Conservation (phyloP, 2,329 filamentous ascomycete species). For the Byssochlamys sp. region DNA sequence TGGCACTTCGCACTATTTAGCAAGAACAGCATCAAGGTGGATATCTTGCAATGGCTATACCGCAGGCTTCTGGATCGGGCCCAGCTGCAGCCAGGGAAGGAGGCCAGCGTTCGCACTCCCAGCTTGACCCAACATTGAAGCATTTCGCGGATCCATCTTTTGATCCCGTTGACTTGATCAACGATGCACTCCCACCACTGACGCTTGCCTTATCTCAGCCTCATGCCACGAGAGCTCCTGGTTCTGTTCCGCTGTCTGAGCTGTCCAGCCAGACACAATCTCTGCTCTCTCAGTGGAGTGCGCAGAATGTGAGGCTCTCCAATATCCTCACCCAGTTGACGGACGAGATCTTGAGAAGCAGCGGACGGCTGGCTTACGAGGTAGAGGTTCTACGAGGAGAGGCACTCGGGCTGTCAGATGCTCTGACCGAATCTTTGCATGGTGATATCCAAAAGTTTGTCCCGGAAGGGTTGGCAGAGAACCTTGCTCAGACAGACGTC, state of each 20-base stretch:
- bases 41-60: background rate
- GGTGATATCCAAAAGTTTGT: slow-evolving; percentile 66
- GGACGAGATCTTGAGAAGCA: slow-evolving; percentile 85
- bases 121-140: slow-evolving; percentile 61
- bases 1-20: background rate
- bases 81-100: slow-evolving; percentile 9
- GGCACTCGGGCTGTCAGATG: slow-evolving; percentile 68
- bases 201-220: slow-evolving; percentile 38
- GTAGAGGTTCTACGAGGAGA: slow-evolving; percentile 89
- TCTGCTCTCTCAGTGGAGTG: slow-evolving; percentile 76
- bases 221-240: slow-evolving; percentile 31
- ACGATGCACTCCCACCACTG: slow-evolving; percentile 63
- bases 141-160: slow-evolving; percentile 69
- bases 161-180: slow-evolving; percentile 77
- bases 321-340: slow-evolving; percentile 77
- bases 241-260: slow-evolving; percentile 57
- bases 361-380: slow-evolving; percentile 81
- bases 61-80: slow-evolving; percentile 5
- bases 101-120: slow-evolving; percentile 45
- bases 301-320: slow-evolving; percentile 75
- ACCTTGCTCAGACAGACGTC: slow-evolving; percentile 4
- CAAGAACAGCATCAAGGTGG: background rate
- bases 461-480: slow-evolving; percentile 35
- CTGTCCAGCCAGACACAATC: slow-evolving; percentile 72
- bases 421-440: slow-evolving; percentile 61